These are phyloP conservation scores for Hypomontagnella monticulosa DNA, from an alignment of 495 filamentous ascomycete species.

Conservation along the genomic window DNA sequence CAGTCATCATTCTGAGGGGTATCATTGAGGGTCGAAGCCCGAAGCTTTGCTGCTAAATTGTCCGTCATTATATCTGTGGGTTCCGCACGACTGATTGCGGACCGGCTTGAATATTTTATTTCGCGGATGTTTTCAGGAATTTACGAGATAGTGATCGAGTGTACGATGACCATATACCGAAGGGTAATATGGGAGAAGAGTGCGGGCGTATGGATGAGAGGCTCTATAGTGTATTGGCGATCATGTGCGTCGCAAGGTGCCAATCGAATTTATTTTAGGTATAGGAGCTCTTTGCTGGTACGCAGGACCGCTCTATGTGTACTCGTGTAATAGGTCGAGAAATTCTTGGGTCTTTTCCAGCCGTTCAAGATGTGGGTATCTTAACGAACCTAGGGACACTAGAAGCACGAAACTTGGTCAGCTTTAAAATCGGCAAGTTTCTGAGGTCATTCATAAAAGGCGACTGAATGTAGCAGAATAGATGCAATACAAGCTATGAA, in stretches of 20 bases:
- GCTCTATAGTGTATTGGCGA: slow-evolving; percentile 7
- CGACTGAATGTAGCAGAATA: neutral
- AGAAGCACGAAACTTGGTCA: slow-evolving; percentile 17
- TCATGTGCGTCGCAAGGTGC: neutral
- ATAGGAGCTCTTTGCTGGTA: slow-evolving; percentile 6
- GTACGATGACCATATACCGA: slow-evolving; percentile 9
- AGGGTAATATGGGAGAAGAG: slow-evolving; percentile 7
- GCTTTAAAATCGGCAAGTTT: neutral
- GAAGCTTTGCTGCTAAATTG: slow-evolving; percentile 72
- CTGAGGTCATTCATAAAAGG: neutral
- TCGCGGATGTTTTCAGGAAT: neutral
- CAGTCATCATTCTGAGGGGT: slow-evolving; percentile 69
- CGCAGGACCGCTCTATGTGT: slow-evolving; percentile 13
- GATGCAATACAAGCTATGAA: neutral
- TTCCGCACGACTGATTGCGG: neutral
- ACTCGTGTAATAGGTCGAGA: slow-evolving; percentile 15
- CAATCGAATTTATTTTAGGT: neutral
- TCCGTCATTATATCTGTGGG: slow-evolving; percentile 52
- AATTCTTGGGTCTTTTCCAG: slow-evolving; percentile 17
- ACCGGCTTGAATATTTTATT: neutral
- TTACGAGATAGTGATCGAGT: slow-evolving; percentile 5
- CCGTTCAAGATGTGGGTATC: slow-evolving; percentile 32
- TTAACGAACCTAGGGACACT: slow-evolving; percentile 24
- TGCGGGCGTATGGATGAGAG: slow-evolving; percentile 11
- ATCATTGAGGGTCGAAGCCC: slow-evolving; percentile 75